phyloP scores from a whole-genome alignment of 139 green algal species.

The Micractinium conductrix region DNA sequence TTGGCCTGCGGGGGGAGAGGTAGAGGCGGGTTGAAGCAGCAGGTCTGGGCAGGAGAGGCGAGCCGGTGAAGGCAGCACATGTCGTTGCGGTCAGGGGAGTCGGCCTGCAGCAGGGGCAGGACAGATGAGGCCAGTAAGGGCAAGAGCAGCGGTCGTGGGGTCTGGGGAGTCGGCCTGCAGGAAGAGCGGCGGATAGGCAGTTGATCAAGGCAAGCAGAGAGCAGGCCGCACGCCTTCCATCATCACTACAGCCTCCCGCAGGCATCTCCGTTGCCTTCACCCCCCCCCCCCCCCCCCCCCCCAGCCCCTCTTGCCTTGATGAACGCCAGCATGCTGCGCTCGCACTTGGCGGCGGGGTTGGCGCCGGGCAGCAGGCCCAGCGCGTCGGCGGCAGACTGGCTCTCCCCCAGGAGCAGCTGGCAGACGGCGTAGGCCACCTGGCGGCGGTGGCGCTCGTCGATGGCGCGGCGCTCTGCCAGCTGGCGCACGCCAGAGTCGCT shows the following conservation, averaged over 20 bases:
- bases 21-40: not conserved
- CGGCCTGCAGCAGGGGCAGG: no score
- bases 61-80: not conserved
- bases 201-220: no score
- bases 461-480: slow-evolving; percentile 24
- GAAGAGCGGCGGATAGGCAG: no score
- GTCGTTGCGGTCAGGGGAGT: no score
- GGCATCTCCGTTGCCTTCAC: not conserved
- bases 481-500: slow-evolving; percentile 14
- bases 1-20: slow-evolving; percentile 24
- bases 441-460: slow-evolving; percentile 43
- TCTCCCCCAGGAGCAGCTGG: slow-evolving; percentile 55
- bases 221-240: no score
- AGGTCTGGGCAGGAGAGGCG: not conserved
- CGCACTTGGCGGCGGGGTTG: slow-evolving; percentile 13
- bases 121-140: no score
- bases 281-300: not conserved
- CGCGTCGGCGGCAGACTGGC: slow-evolving; percentile 19
- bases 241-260: no score
- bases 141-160: no score
- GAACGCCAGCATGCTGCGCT: slow-evolving; percentile 43
- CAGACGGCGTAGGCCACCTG: slow-evolving; percentile 35
- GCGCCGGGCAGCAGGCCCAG: slow-evolving; percentile 32
- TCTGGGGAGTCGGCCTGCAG: no score
- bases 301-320: slow-evolving; percentile 31